Base-by-base conservation (phyloP, 345 rosid species). In the Jatropha curcas region DNA sequence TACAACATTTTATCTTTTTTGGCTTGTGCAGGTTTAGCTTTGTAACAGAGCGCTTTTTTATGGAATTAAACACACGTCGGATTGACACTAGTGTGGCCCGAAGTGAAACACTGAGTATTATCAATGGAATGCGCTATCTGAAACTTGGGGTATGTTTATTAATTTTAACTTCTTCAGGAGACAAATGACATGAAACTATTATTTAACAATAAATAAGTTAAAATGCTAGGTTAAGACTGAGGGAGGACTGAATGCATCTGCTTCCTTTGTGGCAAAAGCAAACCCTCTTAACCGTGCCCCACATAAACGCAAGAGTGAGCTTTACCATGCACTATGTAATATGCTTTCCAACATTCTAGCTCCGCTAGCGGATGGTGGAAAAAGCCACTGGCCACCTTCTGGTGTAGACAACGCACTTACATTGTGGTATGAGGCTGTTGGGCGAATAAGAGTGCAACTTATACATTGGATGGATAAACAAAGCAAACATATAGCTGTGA, bases 381-480 rank as follows among this genome's bases (percentile, higher is more conserved):
- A 91, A 85, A 80, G 87, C 83, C 99, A 87, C 70, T 95, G 99
- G 99, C 99, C 99, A 57, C 99, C 99, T 76, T 82, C 83, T 69
- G 97, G 92, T 73, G 94, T 92, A 65, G 97, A 92, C 73, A 90
- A 90, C 82, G 98, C 98, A 31, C 89, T 95, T 72, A 85, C 88
- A 46, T 81, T 95, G 71, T 95, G 99, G 98, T 89, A 88, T 80
- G 99, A 95, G 73, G 99, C 99, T 72, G 98, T 95, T 73, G 96
- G 94, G 67, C 91, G 92, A 74, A 90, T 95, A 75, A 89, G 97
- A 78, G 84, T 71, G 72, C 90, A 86, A 71, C 98, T 92, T 72
- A 80, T 90, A 67, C 88, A 88, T 76, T 95, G 99, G 99, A 89
- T 95, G 98, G 99, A 95, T 73, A 95, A 91, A 82, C 99, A 95